phyloP scores from a whole-genome alignment of 148 eudicot genomes.

The Arctostaphylos glauca region DNA sequence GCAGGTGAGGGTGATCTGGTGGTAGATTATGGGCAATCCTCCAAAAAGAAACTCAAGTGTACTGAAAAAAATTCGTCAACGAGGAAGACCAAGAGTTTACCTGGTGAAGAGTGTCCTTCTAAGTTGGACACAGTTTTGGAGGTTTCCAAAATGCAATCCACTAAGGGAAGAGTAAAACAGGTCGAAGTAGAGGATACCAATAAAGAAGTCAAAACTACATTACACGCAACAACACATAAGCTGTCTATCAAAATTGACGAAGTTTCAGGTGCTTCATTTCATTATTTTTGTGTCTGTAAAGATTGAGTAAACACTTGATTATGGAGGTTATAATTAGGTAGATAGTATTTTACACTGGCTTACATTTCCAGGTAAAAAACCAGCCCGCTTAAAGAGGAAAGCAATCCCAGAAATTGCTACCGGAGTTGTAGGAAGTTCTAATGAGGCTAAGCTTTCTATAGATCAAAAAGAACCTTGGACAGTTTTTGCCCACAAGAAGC shows the following conservation, averaged over 20 bases:
- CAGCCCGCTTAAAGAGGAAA: conserved; percentile 29
- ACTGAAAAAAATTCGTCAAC: conserved; percentile 15
- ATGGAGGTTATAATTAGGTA: conserved; percentile 21
- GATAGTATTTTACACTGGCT: conserved; percentile 11
- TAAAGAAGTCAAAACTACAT: conserved; percentile 30
- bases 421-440: conserved; percentile 33
- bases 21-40: conserved; percentile 18
- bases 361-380: conserved; percentile 21
- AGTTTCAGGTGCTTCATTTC: conserved; percentile 26
- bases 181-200: conserved; percentile 23
- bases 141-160: conserved; percentile 30
- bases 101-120: conserved; percentile 12
- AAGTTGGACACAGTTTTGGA: conserved; percentile 18
- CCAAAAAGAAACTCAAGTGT: conserved; percentile 17
- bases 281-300: not conserved
- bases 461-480: conserved; percentile 78
- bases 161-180: conserved; percentile 31
- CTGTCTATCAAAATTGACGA: conserved; percentile 29
- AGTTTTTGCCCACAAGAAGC: conserved; percentile 84
- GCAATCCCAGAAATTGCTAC: conserved; percentile 34
- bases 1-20: conserved; percentile 31
- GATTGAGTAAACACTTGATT: not conserved
- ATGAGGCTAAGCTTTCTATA: conserved; percentile 31
- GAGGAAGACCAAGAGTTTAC: conserved; percentile 21
- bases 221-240: conserved; percentile 30